A percentile compares a stretch with the other conserved stretches of the same genome.
These are phyloP conservation scores for Murraya koenigii DNA, from an alignment of 345 rosid genomes.

Conservation along the genomic window DNA sequence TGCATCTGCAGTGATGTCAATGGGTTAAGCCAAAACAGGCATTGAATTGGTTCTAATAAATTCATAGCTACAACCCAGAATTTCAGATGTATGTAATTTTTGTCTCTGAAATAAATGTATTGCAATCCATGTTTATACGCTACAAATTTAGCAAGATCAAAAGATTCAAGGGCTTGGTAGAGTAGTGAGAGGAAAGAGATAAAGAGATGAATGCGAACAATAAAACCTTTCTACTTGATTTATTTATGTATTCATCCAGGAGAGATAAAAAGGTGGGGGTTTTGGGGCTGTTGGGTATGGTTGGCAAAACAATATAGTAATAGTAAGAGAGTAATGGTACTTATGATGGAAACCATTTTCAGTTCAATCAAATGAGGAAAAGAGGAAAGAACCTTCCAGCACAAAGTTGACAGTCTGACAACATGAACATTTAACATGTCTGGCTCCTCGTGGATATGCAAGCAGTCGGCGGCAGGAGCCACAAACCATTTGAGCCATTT, in stretches of 20 bases:
- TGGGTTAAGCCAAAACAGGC: background rate
- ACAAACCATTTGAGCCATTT: conserved; percentile 85
- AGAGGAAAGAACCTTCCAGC: conserved; percentile 63
- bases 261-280: too few species aligned
- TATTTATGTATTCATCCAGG: background rate
- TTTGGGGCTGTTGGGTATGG: background rate
- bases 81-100: background rate
- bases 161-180: background rate
- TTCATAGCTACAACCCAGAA: background rate
- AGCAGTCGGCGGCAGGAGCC: conserved; percentile 85
- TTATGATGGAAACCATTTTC: background rate
- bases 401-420: conserved; percentile 73
- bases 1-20: background rate
- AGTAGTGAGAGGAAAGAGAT: background rate
- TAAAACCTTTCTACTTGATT: background rate
- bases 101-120: background rate
- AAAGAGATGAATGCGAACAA: background rate
- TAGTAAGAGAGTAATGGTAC: too few species aligned
- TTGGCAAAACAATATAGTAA: background rate
- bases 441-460: conserved; percentile 66
- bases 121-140: background rate
- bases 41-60: background rate
- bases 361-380: conserved; percentile 5
- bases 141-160: background rate
- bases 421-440: conserved; percentile 59